Evolutionary conservation across 805 yeast species (phyloP).

Genomic region (Zygotorulaspora sp.): DNA sequence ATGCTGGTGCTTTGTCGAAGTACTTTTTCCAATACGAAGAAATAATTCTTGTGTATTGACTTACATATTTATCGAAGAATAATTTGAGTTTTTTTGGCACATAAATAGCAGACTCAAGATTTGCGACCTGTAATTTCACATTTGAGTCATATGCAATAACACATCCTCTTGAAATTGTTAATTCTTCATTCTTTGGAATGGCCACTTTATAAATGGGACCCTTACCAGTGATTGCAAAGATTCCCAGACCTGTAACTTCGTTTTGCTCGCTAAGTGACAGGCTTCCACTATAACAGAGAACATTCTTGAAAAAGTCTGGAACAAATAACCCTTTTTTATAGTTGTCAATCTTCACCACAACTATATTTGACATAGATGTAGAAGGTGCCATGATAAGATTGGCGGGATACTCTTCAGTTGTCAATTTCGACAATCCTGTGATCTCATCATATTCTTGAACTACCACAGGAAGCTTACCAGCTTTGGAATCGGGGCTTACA

Average conservation of each 20-base stretch:
- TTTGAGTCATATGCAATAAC: conserved; percentile 20
- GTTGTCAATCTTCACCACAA: conserved; percentile 24
- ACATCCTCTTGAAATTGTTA: conserved; percentile 23
- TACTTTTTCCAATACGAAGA: conserved; percentile 13
- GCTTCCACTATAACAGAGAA: conserved; percentile 28
- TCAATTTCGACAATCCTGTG: conserved; percentile 13
- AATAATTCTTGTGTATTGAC: conserved; percentile 12
- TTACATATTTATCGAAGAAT: conserved; percentile 7
- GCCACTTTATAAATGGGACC: conserved; percentile 30
- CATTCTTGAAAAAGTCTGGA: conserved; percentile 17
- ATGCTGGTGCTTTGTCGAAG: conserved; percentile 19
- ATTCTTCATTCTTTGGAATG: conserved; percentile 23
- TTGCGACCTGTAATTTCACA: conserved; percentile 8
- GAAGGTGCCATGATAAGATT: conserved; percentile 30
- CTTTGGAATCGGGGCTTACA: conserved; percentile 12
- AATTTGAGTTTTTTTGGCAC: conserved; percentile 9
- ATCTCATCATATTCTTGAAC: conserved; percentile 11
- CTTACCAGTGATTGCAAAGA: conserved; percentile 31
- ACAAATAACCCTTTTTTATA: conserved; percentile 23
- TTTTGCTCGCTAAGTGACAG: conserved; percentile 13
- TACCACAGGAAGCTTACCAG: conserved; percentile 11
- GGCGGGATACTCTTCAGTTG: conserved; percentile 23
- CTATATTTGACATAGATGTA: conserved; percentile 26
- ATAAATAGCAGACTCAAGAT: conserved; percentile 6
- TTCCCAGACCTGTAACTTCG: conserved; percentile 27